Evolutionary conservation across 2,329 filamentous ascomycete genomes (phyloP).

Genomic region (Apiospora aurea): DNA sequence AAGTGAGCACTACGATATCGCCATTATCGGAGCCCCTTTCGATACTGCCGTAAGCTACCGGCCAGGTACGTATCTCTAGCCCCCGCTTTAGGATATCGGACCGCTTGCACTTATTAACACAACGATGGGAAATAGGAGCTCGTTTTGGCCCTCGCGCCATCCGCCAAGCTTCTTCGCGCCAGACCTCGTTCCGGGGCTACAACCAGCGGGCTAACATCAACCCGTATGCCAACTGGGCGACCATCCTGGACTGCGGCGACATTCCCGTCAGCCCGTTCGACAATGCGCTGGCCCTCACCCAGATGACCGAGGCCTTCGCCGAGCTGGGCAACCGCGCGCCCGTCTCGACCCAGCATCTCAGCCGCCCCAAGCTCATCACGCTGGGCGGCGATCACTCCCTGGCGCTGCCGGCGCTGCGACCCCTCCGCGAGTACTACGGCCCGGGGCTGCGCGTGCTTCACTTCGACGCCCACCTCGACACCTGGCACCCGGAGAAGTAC

Average conservation of each 20-base stretch:
- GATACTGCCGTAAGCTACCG: constrained; percentile 77
- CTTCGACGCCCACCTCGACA: constrained; percentile 83
- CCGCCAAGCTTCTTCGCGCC: constrained; percentile 80
- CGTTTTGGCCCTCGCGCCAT: constrained; percentile 90
- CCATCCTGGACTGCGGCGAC: constrained; percentile 87
- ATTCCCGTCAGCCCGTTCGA: constrained; percentile 88
- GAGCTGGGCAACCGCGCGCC: constrained; percentile 63
- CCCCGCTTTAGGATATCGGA: neutral
- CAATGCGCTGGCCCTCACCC: constrained; percentile 79
- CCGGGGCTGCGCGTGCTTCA: constrained; percentile 73
- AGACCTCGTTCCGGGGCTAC: constrained; percentile 81
- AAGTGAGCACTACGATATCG: constrained; percentile 71
- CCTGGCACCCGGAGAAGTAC: constrained; percentile 84
- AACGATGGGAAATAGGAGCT: constrained; percentile 55
- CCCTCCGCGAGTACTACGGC: constrained; percentile 67
- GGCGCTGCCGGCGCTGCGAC: constrained; percentile 72
- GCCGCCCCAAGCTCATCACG: constrained; percentile 66
- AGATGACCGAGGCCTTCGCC: constrained; percentile 83
- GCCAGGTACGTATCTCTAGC: constrained; percentile 55
- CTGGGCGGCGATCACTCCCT: constrained; percentile 79
- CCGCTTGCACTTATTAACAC: neutral
- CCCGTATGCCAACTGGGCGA: constrained; percentile 81
- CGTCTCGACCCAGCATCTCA: constrained; percentile 38
- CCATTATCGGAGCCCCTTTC: constrained; percentile 75
- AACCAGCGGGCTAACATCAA: constrained; percentile 85